phyloP scores from a whole-genome alignment of 306 rosid species.

The Senna tora region DNA sequence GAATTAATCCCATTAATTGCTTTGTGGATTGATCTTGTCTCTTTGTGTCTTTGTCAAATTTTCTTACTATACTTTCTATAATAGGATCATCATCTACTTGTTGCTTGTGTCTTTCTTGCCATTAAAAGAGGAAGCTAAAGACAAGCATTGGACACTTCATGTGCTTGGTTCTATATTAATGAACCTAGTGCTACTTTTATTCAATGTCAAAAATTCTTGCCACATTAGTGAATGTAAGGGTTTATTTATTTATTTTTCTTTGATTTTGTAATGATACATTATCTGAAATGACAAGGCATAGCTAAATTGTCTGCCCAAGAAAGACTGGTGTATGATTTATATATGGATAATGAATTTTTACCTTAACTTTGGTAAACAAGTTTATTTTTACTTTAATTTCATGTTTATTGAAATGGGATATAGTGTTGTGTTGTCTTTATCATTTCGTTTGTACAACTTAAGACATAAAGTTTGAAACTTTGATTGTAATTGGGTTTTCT shows the following conservation, averaged over 20 bases:
- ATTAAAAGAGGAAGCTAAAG: constrained; percentile 24
- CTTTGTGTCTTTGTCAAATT: constrained; percentile 25
- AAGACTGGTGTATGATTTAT: too few relatives aligned
- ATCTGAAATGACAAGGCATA: not conserved
- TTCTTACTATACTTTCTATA: constrained; percentile 26
- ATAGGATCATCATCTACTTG: constrained; percentile 31
- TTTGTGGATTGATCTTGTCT: constrained; percentile 35
- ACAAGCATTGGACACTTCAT: constrained; percentile 28
- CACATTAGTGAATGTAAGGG: not conserved
- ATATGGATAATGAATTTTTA: too few relatives aligned
- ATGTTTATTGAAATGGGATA: too few relatives aligned
- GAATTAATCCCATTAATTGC: constrained; percentile 27
- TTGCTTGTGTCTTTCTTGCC: constrained; percentile 21
- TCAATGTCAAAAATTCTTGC: not conserved
- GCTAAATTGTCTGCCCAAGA: too few relatives aligned
- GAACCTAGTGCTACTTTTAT: not conserved
- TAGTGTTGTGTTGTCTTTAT: too few relatives aligned
- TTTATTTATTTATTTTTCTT: too few relatives aligned
- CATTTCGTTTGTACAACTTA: too few relatives aligned
- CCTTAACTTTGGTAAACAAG: too few relatives aligned
- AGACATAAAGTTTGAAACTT: too few relatives aligned
- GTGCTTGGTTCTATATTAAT: constrained; percentile 25
- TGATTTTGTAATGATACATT: not conserved
- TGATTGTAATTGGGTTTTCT: too few relatives aligned
- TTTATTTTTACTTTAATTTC: too few relatives aligned